These are phyloP conservation scores for Amanita fuliginea DNA, from an alignment of 768 basidiomycete genomes.

Conservation along the genomic window DNA sequence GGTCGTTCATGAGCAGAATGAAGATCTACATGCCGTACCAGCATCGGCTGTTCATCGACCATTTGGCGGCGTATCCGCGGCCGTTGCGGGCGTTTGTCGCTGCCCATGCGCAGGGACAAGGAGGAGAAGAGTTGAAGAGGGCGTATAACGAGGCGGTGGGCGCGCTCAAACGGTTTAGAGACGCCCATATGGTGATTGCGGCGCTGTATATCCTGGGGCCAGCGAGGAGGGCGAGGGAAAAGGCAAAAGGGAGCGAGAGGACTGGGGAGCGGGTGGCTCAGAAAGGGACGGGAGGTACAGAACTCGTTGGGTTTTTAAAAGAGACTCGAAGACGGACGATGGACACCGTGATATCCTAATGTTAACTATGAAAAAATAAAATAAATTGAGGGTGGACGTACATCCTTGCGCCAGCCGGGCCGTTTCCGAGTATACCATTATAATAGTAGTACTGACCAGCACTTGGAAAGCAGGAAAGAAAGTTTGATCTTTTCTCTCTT, in stretches of 20 bases:
- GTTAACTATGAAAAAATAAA: too few species aligned
- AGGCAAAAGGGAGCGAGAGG: conserved; percentile 11
- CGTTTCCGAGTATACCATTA: too few species aligned
- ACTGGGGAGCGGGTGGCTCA: not conserved
- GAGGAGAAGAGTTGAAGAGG: conserved; percentile 21
- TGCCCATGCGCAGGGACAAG: conserved; percentile 10
- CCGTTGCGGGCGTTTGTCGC: conserved; percentile 48
- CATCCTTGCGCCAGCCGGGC: too few species aligned
- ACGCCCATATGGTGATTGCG: conserved; percentile 69
- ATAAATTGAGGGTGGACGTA: too few species aligned
- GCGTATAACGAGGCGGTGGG: conserved; percentile 58
- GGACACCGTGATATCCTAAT: conserved; percentile 18
- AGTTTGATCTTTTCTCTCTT: too few species aligned
- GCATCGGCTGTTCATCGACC: conserved; percentile 67
- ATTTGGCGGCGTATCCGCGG: conserved; percentile 49
- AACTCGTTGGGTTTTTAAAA: conserved; percentile 67
- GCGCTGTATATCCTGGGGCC: conserved; percentile 70
- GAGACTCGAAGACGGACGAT: conserved; percentile 58
- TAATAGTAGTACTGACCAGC: too few species aligned
- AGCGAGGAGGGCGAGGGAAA: conserved; percentile 26
- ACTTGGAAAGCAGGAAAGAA: too few species aligned
- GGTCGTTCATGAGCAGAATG: conserved; percentile 60
- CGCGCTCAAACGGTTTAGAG: conserved; percentile 63
- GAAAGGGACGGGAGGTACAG: conserved; percentile 76
- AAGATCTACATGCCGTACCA: conserved; percentile 74